Evolutionary conservation across 495 filamentous ascomycete species (phyloP).

Genomic region (Xylaria intraflava): DNA sequence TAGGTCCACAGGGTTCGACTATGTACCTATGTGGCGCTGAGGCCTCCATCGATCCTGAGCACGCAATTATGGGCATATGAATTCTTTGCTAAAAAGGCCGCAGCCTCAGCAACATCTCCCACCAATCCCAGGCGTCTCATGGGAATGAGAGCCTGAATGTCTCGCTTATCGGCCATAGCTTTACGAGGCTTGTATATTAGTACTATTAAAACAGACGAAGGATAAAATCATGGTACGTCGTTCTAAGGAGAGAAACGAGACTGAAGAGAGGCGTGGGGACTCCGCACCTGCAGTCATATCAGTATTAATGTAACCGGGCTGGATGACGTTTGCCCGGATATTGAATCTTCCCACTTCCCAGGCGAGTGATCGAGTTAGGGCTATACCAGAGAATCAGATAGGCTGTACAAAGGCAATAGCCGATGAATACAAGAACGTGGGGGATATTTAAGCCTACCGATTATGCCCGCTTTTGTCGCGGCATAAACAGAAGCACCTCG

Average conservation of each 20-base stretch:
- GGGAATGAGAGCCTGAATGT: conserved; percentile 47
- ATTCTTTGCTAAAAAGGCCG: conserved; percentile 69
- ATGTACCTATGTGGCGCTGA: conserved; percentile 57
- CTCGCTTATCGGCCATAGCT: conserved; percentile 21
- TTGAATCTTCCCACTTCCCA: conserved; percentile 51
- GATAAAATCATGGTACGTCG: neutral
- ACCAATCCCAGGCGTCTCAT: conserved; percentile 60
- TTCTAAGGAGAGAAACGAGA: conserved; percentile 7
- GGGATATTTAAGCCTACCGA: conserved; percentile 41
- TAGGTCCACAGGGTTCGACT: neutral
- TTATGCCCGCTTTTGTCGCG: conserved; percentile 70
- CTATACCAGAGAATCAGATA: conserved; percentile 22
- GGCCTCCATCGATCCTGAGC: conserved; percentile 77
- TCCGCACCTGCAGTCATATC: conserved; percentile 64
- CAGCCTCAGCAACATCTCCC: conserved; percentile 74
- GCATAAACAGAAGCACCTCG: conserved; percentile 65
- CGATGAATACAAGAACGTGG: neutral
- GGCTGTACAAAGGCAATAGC: neutral
- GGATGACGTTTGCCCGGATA: conserved; percentile 69
- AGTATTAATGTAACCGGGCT: conserved; percentile 79
- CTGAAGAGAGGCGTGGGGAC: conserved; percentile 10
- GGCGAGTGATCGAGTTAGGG: conserved; percentile 63
- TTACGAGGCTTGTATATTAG: conserved; percentile 29
- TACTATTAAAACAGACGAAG: conserved; percentile 10
- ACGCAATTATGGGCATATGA: conserved; percentile 78